Evolutionary conservation across 176 grass and related monocot species (phyloP).

Genomic region (Lolium rigidum): DNA sequence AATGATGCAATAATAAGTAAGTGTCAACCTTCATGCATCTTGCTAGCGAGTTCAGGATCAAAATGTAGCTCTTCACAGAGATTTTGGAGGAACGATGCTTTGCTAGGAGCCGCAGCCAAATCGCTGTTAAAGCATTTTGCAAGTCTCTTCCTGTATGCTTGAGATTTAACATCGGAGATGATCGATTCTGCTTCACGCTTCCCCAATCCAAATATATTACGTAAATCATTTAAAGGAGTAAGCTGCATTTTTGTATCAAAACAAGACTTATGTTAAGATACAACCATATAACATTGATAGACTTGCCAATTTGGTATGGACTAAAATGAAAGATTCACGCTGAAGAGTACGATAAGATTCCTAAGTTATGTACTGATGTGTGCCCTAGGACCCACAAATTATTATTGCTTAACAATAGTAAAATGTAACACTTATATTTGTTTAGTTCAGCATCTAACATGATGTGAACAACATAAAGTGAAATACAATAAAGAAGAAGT

Average conservation of each 20-base stretch:
- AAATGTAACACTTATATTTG: neutral
- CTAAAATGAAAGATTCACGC: conserved; percentile 24
- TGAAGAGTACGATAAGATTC: neutral
- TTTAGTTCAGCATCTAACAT: conserved; percentile 29
- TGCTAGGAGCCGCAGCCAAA: conserved; percentile 82
- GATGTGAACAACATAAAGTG: neutral
- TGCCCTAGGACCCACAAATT: neutral
- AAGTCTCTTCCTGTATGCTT: conserved; percentile 83
- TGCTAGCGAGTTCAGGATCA: conserved; percentile 89
- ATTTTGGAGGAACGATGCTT: conserved; percentile 94
- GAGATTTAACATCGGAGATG: conserved; percentile 85
- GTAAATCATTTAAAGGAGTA: conserved; percentile 78
- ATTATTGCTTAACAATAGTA: conserved; percentile 8
- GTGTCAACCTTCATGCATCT: conserved; percentile 90
- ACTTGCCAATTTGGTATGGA: conserved; percentile 5
- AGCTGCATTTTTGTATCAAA: conserved; percentile 65
- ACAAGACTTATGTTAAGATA: neutral
- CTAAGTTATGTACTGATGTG: conserved; percentile 16
- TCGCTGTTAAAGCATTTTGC: conserved; percentile 80
- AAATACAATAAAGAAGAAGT: neutral
- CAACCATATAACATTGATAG: conserved; percentile 19
- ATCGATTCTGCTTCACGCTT: conserved; percentile 92
- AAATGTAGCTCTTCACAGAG: conserved; percentile 90
- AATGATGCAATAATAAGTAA: conserved; percentile 24
- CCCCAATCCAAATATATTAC: conserved; percentile 94